These are phyloP conservation scores for Wickerhamomyces rabaulensis DNA, from an alignment of 805 yeast species.

Conservation along the genomic window DNA sequence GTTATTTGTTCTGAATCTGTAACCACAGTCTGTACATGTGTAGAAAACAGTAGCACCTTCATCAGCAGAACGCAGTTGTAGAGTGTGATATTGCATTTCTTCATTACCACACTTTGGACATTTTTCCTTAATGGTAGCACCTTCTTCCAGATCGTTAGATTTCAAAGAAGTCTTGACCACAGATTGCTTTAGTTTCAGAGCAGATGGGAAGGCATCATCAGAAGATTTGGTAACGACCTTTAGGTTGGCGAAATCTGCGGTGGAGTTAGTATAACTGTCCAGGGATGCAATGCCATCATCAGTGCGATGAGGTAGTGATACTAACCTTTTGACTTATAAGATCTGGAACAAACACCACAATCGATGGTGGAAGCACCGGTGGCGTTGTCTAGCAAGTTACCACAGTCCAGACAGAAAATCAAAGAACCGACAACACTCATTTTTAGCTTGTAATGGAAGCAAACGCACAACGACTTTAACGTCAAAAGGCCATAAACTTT, in stretches of 20 bases:
- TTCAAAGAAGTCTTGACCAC: conserved; percentile 83
- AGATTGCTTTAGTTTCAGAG: conserved; percentile 73
- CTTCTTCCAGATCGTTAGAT: conserved; percentile 79
- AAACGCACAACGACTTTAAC: not conserved
- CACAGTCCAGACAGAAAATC: conserved; percentile 91
- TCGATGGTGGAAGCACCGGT: conserved; percentile 50
- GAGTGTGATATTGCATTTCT: conserved; percentile 96
- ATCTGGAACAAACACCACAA: conserved; percentile 50
- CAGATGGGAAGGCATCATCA: conserved; percentile 91
- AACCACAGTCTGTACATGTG: conserved; percentile 90
- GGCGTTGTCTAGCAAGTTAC: conserved; percentile 69
- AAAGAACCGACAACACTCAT: conserved; percentile 97
- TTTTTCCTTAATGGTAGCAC: conserved; percentile 94
- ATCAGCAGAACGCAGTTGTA: conserved; percentile 96
- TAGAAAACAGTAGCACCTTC: conserved; percentile 99
- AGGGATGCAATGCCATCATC: not conserved
- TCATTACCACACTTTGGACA: conserved; percentile 99
- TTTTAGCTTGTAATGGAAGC: not conserved
- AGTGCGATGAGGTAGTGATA: not conserved
- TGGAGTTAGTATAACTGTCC: not conserved
- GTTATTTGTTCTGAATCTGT: conserved; percentile 91
- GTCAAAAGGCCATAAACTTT: not conserved
- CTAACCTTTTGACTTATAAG: conserved; percentile 35
- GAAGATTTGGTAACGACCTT: conserved; percentile 86
- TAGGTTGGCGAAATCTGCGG: conserved; percentile 58